Evolutionary conservation across 2,329 filamentous ascomycete species (phyloP), one percentile per base, ranked within the genome.

Genomic region (Aspergillus udagawae): DNA sequence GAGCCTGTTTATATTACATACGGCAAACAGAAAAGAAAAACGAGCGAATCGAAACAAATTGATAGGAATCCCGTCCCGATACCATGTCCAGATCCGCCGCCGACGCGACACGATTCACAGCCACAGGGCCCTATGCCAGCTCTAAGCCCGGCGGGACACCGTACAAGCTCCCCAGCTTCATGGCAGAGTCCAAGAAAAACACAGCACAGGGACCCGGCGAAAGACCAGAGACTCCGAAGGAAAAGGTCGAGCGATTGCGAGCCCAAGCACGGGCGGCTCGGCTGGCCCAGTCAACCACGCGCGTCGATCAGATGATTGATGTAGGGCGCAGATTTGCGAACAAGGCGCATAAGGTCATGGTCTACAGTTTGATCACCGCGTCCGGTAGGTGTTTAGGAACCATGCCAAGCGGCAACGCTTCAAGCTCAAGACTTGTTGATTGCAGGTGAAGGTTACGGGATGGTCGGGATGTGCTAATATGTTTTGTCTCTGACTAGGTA

Each of bases 181-280:
- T 68, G 61, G 57, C 62, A 23, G 58, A 63, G 12, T 49, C 56
- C 42, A 59, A 65, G 49, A 53, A 47, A 54, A 62, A 62, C 42
- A 56, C 32, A 49, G 49, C 62, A 32, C 54, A 58, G 50, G 69
- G 63, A 17, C 64, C 70, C 23, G 67, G 65, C 53, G 69, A 65
- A 2, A 59, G 59, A 57, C 65, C 67, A 60, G 87, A 91, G 75
- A 88, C 86, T 1, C 83, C 88, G 51, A 84, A 86, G 71, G 83
- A 90, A 75, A 85, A 86, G 65, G 87, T 91, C 38, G 82, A 84
- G 62, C 81, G 88, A 59, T 76, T 91, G 67, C 81, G 88, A 54
- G 85, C 86, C 49, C 86, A 87, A 60, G 86, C 88, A 70, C 79
- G 85, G 57, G 85, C 85, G n/a, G 85, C 86, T 49, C 83, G 84